Percentiles rank a stretch among this genome's conserved stretches.
Conservation (phyloP, 805 yeast genomes). For the Monosporozyma unispora region DNA sequence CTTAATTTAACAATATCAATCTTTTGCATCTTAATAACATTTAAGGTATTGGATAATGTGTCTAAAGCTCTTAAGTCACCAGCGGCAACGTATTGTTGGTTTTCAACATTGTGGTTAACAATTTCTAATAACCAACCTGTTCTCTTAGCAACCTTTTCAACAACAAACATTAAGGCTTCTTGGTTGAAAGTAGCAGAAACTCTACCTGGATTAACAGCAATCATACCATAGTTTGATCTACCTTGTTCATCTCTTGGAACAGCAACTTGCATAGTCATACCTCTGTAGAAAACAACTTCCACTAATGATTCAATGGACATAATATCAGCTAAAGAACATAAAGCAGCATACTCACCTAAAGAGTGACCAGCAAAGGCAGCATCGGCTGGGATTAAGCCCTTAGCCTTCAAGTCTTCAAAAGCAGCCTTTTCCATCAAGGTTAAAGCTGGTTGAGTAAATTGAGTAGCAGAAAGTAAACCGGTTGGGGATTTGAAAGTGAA, state of each 20-base stretch:
- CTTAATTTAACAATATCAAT: slow-evolving; percentile 84
- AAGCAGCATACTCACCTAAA: slow-evolving; percentile 96
- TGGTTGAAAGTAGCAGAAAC: slow-evolving; percentile 82
- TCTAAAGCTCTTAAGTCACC: slow-evolving; percentile 97
- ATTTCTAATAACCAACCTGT: slow-evolving; percentile 95
- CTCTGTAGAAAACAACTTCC: slow-evolving; percentile 97
- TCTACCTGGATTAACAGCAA: slow-evolving; percentile 96
- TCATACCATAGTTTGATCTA: slow-evolving; percentile 98
- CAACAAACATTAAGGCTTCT: slow-evolving; percentile 89
- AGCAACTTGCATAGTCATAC: slow-evolving; percentile 99
- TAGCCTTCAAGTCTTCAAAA: slow-evolving; percentile 92
- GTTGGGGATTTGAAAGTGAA: slow-evolving; percentile 86
- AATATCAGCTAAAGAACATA: slow-evolving; percentile 93
- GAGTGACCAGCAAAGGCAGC: slow-evolving; percentile 98
- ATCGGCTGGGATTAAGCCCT: slow-evolving; percentile 90
- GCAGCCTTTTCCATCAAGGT: slow-evolving; percentile 99
- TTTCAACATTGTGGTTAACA: slow-evolving; percentile 96
- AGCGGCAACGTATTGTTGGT: slow-evolving; percentile 96
- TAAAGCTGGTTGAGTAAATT: slow-evolving; percentile 98
- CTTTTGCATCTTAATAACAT: slow-evolving; percentile 88
- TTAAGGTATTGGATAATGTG: slow-evolving; percentile 84
- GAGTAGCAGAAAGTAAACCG: slow-evolving; percentile 95
- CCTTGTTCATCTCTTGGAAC: slow-evolving; percentile 95
- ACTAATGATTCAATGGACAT: slow-evolving; percentile 97
- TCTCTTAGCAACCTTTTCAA: slow-evolving; percentile 71